Base-by-base conservation (phyloP, 1,284 basidiomycete genomes). In the Exobasidium rhododendri region DNA sequence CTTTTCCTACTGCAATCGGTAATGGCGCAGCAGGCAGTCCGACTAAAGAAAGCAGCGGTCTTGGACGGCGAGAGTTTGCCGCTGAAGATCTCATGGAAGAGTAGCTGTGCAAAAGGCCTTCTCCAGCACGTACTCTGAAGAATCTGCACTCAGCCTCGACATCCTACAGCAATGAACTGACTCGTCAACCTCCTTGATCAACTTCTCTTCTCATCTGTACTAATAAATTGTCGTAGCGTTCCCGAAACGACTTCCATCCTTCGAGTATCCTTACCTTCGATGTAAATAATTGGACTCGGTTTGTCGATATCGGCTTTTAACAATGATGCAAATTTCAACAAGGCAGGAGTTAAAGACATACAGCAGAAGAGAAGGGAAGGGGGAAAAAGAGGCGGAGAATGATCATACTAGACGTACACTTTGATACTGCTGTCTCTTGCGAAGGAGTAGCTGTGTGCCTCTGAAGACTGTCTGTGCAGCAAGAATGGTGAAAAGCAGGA, bases 51-150 rank as follows among this genome's bases (percentile, higher is more conserved):
- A 66, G 58, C 59, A 69, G 67, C 62, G 63, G 63, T 45, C 69
- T 75, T 24, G 71, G 67, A 20, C 59, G 69, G 24, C 64, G 68
- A 60, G 66, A 66, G 56, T 64, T 69, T 51, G 69, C 66, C 56
- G 72, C 70, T 46, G 72, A 70, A 28, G 72, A 74, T 30, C 58
- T 59, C 24, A 74, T 74, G 72, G 67, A 70, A 32, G 72, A 74
- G 56, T 73, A 49, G 63, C 7, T 30, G 49, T 10, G 10, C 20
- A 30, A 11, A n/a, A n/a, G n/a, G n/a, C n/a, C n/a, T n/a, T n/a
- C n/a, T n/a, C n/a, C n/a, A n/a, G 43, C 43, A n/a, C n/a, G 14
- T 44, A n/a, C 43, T n/a, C n/a, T n/a, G n/a, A n/a, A n/a, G n/a
- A n/a, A n/a, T n/a, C n/a, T n/a, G n/a, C n/a, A n/a, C n/a, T n/a